Conservation (phyloP, 371 early-diverging fungal species). For the Mortierella sp. region DNA sequence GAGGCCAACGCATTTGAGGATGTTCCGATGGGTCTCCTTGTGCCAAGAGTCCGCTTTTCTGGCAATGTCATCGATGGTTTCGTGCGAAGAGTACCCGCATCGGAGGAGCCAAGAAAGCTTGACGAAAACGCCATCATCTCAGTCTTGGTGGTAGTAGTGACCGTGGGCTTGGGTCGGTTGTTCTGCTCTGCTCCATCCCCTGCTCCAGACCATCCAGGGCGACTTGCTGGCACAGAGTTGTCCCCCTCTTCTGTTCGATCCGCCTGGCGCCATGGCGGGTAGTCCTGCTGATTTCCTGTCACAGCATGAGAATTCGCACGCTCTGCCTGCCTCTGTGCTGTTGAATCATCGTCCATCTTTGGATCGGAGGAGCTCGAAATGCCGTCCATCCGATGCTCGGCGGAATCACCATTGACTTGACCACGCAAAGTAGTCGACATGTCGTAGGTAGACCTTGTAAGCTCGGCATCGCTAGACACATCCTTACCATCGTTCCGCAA, state of each 20-base stretch:
- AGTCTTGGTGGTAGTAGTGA: not conserved
- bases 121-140: not conserved
- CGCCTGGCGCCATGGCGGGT: not conserved
- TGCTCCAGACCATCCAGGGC: not conserved
- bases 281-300: not conserved
- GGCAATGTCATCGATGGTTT: constrained; percentile 19
- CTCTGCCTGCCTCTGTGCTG: not conserved
- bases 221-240: not conserved
- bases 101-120: not conserved
- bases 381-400: not conserved
- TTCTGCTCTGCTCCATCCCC: not conserved
- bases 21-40: constrained; percentile 10
- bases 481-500: not conserved
- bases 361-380: not conserved
- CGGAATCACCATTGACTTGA: not conserved
- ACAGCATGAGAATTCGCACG: not conserved
- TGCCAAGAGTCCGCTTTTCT: constrained; percentile 39
- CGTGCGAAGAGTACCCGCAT: not conserved
- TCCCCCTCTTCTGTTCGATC: not conserved
- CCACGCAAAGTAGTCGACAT: not conserved
- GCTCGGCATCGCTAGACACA: not conserved
- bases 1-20: not conserved
- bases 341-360: not conserved
- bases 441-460: not conserved
- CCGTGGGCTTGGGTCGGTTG: not conserved